Conservation (phyloP, 805 yeast genomes). For the Phaffomyces thermotolerans region DNA sequence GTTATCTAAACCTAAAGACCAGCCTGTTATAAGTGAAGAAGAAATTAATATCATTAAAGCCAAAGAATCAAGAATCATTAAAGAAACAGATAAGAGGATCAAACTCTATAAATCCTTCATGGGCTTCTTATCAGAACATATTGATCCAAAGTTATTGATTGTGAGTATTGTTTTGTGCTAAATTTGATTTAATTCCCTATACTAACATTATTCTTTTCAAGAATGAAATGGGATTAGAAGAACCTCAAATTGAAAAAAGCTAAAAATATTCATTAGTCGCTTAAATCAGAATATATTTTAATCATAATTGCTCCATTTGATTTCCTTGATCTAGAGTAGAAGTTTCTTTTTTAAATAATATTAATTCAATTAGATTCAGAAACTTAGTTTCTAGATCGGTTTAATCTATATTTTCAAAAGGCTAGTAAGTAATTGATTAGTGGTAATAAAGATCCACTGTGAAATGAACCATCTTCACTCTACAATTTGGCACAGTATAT, state of each 20-base stretch:
- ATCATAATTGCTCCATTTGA: no score
- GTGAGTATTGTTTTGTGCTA: slow-evolving; percentile 8
- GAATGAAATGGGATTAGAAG: slow-evolving; percentile 17
- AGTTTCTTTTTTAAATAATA: no score
- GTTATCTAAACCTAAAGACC: background rate
- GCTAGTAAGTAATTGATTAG: no score
- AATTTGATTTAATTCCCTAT: background rate
- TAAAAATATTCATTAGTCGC: background rate
- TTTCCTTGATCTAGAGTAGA: no score
- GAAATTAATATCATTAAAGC: slow-evolving; percentile 7
- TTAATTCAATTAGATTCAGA: no score
- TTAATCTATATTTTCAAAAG: no score
- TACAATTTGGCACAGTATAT: no score
- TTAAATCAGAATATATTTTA: no score
- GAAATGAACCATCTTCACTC: no score
- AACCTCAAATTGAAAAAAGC: slow-evolving; percentile 1
- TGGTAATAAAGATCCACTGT: no score
- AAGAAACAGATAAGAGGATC: slow-evolving; percentile 13
- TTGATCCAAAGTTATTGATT: slow-evolving; percentile 13
- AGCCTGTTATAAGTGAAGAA: slow-evolving; percentile 6
- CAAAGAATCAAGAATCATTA: slow-evolving; percentile 1
- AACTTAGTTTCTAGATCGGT: no score
- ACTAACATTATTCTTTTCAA: background rate
- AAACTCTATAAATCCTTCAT: slow-evolving; percentile 15
- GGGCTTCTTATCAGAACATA: slow-evolving; percentile 13